Conservation (phyloP, 306 rosid genomes). For the Rosa chinensis region DNA sequence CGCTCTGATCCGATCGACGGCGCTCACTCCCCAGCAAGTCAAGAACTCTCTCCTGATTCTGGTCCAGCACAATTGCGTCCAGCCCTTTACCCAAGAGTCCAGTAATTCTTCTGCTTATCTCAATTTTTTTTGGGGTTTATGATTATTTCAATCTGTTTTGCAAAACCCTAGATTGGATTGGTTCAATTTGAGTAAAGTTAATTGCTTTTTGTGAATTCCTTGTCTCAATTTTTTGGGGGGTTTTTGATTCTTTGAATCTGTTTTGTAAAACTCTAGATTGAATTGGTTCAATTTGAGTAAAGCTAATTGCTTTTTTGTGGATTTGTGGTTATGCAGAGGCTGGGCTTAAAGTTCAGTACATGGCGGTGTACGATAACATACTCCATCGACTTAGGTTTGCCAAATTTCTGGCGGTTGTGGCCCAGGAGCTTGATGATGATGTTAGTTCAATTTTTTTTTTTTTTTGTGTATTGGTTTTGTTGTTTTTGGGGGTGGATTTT, state of each 20-base stretch:
- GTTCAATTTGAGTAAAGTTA: neutral
- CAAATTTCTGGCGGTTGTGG: slow-evolving; percentile 64
- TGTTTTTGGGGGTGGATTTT: neutral
- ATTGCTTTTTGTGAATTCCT: neutral
- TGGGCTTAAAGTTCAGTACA: slow-evolving; percentile 46
- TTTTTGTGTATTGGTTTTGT: neutral
- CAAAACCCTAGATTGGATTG: neutral
- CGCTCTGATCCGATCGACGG: slow-evolving; percentile 51
- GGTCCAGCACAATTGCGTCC: slow-evolving; percentile 87
- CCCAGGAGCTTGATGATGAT: slow-evolving; percentile 50
- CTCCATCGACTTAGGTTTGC: slow-evolving; percentile 79
- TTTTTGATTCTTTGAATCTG: neutral
- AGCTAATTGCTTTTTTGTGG: slow-evolving; percentile 5
- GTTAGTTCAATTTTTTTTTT: slow-evolving; percentile 37
- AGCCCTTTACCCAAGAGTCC: slow-evolving; percentile 48
- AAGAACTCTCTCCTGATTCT: slow-evolving; percentile 79
- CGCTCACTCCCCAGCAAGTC: slow-evolving; percentile 60
- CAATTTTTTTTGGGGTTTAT: neutral
- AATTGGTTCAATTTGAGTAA: neutral
- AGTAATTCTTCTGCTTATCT: slow-evolving; percentile 9
- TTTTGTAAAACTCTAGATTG: neutral
- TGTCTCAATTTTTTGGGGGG: neutral
- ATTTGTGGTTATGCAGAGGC: slow-evolving; percentile 40
- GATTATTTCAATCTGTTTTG: neutral
- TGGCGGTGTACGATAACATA: slow-evolving; percentile 66